Conservation (phyloP, 75 land plant genomes). For the Pinus taeda region DNA sequence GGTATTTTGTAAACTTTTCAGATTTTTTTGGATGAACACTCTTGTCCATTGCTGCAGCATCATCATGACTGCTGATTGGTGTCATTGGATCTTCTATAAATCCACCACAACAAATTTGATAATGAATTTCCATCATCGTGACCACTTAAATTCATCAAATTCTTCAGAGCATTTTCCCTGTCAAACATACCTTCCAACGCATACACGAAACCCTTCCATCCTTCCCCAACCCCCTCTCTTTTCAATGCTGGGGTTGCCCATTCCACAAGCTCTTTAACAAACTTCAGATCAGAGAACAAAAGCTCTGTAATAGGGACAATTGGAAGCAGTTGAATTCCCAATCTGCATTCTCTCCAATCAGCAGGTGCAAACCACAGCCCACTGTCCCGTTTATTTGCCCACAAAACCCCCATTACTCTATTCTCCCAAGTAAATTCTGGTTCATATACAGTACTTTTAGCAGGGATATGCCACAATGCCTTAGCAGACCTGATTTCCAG, state of each 20-base stretch:
- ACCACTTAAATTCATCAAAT: not conserved
- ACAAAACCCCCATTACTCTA: conserved; percentile 74
- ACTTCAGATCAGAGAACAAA: conserved; percentile 57
- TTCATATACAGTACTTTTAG: conserved; percentile 45
- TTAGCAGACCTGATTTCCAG: conserved; percentile 62
- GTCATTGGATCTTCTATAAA: not conserved
- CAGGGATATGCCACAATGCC: conserved; percentile 77
- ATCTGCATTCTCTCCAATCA: conserved; percentile 68
- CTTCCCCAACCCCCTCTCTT: conserved; percentile 67
- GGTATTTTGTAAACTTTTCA: too few species aligned
- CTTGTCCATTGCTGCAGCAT: too few species aligned
- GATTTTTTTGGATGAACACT: too few species aligned
- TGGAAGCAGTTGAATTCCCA: conserved; percentile 90
- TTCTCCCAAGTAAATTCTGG: conserved; percentile 62
- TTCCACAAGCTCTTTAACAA: conserved; percentile 59
- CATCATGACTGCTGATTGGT: too few species aligned
- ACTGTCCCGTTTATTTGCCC: conserved; percentile 89
- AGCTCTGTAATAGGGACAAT: conserved; percentile 72
- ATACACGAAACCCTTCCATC: conserved; percentile 91
- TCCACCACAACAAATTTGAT: conserved; percentile 37
- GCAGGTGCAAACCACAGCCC: conserved; percentile 93
- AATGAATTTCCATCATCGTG: conserved; percentile 31
- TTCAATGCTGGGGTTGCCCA: conserved; percentile 64
- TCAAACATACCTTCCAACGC: conserved; percentile 39
- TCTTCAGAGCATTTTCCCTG: conserved; percentile 5